Evolutionary conservation across 495 filamentous ascomycete species (phyloP).

Genomic region (Tuber umbilicatum): DNA sequence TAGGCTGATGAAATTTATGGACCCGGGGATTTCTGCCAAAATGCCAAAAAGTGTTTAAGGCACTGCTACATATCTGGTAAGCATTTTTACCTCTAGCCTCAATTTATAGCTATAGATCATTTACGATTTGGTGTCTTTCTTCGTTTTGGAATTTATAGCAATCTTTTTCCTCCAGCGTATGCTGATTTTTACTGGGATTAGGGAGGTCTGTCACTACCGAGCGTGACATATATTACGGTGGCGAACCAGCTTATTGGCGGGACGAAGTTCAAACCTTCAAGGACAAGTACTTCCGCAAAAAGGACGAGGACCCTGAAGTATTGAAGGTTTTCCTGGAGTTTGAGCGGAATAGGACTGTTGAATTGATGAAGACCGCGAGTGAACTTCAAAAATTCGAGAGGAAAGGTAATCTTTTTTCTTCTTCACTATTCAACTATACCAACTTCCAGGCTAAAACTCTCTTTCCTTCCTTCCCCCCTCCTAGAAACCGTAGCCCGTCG

Average conservation of each 20-base stretch:
- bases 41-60: slow-evolving; percentile 28
- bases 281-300: slow-evolving; percentile 10
- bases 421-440: not conserved
- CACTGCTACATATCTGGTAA: slow-evolving; percentile 36
- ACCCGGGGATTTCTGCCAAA: slow-evolving; percentile 26
- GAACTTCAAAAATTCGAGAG: slow-evolving; percentile 33
- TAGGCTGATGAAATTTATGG: slow-evolving; percentile 30
- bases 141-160: slow-evolving; percentile 25
- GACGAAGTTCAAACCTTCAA: slow-evolving; percentile 28
- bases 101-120: slow-evolving; percentile 7
- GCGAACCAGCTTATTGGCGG: slow-evolving; percentile 33
- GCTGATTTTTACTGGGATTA: not conserved
- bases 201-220: slow-evolving; percentile 2
- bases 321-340: slow-evolving; percentile 28
- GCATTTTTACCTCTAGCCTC: not conserved
- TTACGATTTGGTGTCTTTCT: not conserved
- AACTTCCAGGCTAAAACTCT: slow-evolving; percentile 8
- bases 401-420: slow-evolving; percentile 15
- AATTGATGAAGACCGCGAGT: slow-evolving; percentile 29
- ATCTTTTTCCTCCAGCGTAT: slow-evolving; percentile 22
- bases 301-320: slow-evolving; percentile 8
- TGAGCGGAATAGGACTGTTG: slow-evolving; percentile 21
- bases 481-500: slow-evolving; percentile 31
- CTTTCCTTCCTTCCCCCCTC: slow-evolving; percentile 12
- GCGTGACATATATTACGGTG: slow-evolving; percentile 32